Base-by-base conservation (phyloP, 805 yeast species). In the Candida anglica region DNA sequence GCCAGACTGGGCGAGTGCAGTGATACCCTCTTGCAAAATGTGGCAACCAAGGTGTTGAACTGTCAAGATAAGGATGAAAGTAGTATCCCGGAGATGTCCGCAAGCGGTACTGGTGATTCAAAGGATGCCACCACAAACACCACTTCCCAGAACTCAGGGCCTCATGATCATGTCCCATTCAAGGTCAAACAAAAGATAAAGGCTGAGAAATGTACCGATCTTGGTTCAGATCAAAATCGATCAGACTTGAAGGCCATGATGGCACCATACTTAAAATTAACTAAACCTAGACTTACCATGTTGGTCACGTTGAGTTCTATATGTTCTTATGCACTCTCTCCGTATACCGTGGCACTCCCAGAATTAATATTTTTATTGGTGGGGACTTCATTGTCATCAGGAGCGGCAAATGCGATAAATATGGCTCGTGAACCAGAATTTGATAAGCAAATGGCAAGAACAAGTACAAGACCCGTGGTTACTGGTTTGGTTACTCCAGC, bases 371-470 rank as follows among this genome's bases (percentile, higher is more conserved):
- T 79, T 44, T 66, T 93, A 20, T 86, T 96, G 0, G 58, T 72
- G 0, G 98, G 98, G 11, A 93, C 97, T 0, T 76, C 91, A 1
- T 61, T 93, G 21, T 77, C 93, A 43, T 87, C 96, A 0, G 94
- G 95, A 8, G 80, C 96, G 2, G 98, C 98, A 2, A 93, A 93
- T 60, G 95, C 98, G 3, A 87, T 93, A 30, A 93, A 93, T 53
- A 91, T 89, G 95, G 98, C 88, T 2, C 69, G 98, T 46, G 98
- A 93, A 59, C 96, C 96, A 1, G 83, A 77, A 15, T 93, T 79
- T 52, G 98, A 93, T 53, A 71, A 75, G 30, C 72, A 75, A 52
- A 93, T 93, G 98, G 74, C 81, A 3, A 71, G 98, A 52, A 93
- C 98, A 0, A 76, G 83, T 7, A 73, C 81, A 4, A 71, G 98